Base-by-base conservation (phyloP, 495 filamentous ascomycete genomes). In the Neurospora sp. region DNA sequence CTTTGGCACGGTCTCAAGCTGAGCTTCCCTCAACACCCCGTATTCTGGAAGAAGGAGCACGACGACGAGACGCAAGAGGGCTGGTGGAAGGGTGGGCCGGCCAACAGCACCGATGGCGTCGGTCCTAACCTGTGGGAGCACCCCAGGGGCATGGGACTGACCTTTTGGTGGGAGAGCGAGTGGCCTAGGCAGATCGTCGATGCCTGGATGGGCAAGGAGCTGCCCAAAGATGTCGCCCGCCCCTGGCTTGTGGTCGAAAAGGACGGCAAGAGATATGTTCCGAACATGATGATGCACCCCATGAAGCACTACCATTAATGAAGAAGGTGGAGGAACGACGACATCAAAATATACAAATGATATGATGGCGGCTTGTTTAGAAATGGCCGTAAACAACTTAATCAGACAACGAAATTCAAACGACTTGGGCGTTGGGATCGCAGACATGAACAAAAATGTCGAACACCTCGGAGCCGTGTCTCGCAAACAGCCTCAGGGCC, bases 1-100 rank as follows among this genome's bases (percentile, higher is more conserved):
- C 74, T 83, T 8, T 83, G 81, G 81, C 80, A 83, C 73, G 82
- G 82, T 22, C 75, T 83, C 42, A 83, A 83, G 77, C 69, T 83
- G 41, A 77, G 76, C 68, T 81, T 80, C 74, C 80, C 80, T 18
- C 82, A 81, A 59, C 76, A 79, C 31, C 82, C 82, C 18, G 74
- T 80, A 1, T 83, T 76, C 74, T 77, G 75, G 70, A 70, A 74
- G 39, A 72, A 71, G 4, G 40, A 41, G 39, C 71, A 76, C 38
- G 75, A 82, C 61, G 69, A 48, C 65, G 72, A 71, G 70, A 70
- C 70, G 12, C 73, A 74, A 35, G 39, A 74, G 5, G 71, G 70
- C 35, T 79, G 82, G 78, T 81, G 78, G 78, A 82, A 81, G 74
- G 82, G 81, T 22, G 82, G 82, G 0, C 78, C 77, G 9, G 70